These are phyloP conservation scores for Neckera pumila DNA, from an alignment of 225 moss, liverwort and hornwort genomes.

Conservation along the genomic window DNA sequence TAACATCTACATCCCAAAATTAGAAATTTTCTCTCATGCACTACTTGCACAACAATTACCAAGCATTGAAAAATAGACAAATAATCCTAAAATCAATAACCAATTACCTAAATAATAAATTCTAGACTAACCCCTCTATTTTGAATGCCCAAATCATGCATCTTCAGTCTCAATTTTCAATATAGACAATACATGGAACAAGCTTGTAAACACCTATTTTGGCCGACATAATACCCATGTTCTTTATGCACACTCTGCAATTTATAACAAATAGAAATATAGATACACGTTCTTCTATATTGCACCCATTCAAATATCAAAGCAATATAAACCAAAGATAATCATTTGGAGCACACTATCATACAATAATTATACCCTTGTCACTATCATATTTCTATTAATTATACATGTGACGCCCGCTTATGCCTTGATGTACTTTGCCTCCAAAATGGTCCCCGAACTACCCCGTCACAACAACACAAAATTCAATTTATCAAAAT, in stretches of 20 bases:
- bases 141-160: background rate
- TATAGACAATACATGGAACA: background rate
- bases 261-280: too few species aligned
- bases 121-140: rapidly evolving
- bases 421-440: too few species aligned
- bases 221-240: rapidly evolving
- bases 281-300: too few species aligned
- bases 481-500: too few species aligned
- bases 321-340: too few species aligned
- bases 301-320: too few species aligned
- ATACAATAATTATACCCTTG: too few species aligned
- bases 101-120: background rate
- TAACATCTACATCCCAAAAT: background rate
- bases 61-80: background rate
- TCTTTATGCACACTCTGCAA: rapidly evolving
- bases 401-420: too few species aligned
- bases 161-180: rapidly evolving
- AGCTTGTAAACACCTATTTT: background rate
- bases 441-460: too few species aligned
- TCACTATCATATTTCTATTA: too few species aligned
- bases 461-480: too few species aligned
- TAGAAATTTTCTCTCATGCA: background rate
- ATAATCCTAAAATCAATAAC: too few species aligned
- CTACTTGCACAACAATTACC: background rate
- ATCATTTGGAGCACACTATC: rapidly evolving